Conservation (phyloP, 192 early-diverging fungal species). For the Geranomyces variabilis region DNA sequence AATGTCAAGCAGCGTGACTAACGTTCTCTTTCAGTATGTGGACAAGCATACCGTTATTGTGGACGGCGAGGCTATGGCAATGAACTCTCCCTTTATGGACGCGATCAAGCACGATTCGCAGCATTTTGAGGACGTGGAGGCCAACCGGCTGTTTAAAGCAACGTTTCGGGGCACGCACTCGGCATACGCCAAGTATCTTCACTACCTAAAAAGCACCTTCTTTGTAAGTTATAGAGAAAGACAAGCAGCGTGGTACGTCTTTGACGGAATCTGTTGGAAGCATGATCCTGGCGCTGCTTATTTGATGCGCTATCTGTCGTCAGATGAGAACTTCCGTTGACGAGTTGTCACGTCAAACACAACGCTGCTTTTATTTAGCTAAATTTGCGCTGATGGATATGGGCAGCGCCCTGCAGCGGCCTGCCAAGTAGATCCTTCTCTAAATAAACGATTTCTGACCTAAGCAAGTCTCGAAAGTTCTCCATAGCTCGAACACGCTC, state of each 20-base stretch:
- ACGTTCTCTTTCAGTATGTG: constrained; percentile 20
- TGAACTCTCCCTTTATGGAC: constrained; percentile 14
- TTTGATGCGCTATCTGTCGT: constrained; percentile 16
- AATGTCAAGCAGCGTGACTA: constrained; percentile 16
- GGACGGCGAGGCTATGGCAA: constrained; percentile 4
- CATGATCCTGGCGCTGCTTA: constrained; percentile 16
- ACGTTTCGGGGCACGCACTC: constrained; percentile 16
- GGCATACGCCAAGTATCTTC: constrained; percentile 18
- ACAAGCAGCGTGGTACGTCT: constrained; percentile 18
- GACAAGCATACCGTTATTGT: constrained; percentile 13
- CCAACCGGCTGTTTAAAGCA: constrained; percentile 11
- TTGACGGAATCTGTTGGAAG: constrained; percentile 7
- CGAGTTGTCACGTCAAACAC: no score
- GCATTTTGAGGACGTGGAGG: constrained; percentile 15
- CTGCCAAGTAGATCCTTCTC: no score
- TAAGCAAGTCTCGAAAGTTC: no score
- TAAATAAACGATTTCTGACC: no score
- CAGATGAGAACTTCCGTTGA: constrained; percentile 14
- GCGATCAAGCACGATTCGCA: constrained; percentile 10
- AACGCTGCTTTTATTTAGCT: no score
- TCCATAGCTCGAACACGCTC: no score
- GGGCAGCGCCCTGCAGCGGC: no score
- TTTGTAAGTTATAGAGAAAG: constrained; percentile 7
- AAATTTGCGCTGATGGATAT: no score
- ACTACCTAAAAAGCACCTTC: constrained; percentile 7